Evolutionary conservation across 306 rosid genomes (phyloP), one percentile per base, ranked within the genome.

Genomic region (Elaeagnus macrophylla): DNA sequence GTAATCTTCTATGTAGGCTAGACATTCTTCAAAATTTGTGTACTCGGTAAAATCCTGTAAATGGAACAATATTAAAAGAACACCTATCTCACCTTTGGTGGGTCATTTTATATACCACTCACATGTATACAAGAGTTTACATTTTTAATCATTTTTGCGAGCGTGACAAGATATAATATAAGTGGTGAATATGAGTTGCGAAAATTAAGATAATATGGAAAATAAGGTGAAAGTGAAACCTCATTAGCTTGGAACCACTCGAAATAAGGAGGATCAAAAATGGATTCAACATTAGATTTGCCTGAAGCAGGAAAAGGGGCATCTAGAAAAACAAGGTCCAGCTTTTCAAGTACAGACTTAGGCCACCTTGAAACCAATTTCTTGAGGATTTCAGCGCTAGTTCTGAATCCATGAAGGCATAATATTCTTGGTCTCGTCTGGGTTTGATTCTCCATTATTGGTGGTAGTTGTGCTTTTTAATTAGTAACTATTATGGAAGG

Each of bases 361-460:
- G 76, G 78, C 78, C 60, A 77, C 6, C 80, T 68, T 45, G 13
- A 39, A 11, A 71, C 39, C 63, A 40, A 35, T 37, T 54, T 57
- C 49, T 65, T 66, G 56, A 80, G 78, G 60, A 80, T 77, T 62
- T 73, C 43, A 12, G 61, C 77, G 36, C 75, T 80, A 6, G 78
- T 70, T 25, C 86, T 70, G 72, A 70, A 80, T 10, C 83, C 83
- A 35, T 80, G 83, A 62, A 80, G 72, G 71, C 83, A 80, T 0
- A 77, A 73, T 60, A 77, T 57, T 71, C 72, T 70, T 48, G 60
- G 80, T 10, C 73, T 80, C 45, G 10, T 61, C 32, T 61, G 54
- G 37, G 7, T 67, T 67, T 57, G 25, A 6, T 53, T 66, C 52
- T 61, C 82, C 80, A 76, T 76, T 0, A 11, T 25, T 25, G 32